These are phyloP conservation scores for Neonectria sp. DNA, from an alignment of 2,329 filamentous ascomycete genomes.

Conservation along the genomic window DNA sequence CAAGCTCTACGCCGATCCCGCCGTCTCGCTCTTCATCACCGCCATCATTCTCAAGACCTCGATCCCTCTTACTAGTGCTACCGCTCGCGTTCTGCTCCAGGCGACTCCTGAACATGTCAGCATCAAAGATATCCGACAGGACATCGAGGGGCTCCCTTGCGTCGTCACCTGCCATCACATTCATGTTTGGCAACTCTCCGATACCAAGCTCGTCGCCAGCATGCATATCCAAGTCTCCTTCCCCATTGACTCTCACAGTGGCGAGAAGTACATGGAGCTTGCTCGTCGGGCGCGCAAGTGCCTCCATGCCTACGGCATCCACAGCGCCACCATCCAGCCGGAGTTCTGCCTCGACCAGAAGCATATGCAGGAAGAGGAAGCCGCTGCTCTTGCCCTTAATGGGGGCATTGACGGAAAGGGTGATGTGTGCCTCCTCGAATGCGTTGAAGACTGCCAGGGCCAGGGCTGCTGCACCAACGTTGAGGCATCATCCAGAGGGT, in stretches of 20 bases:
- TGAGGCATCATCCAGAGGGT: constrained; percentile 52
- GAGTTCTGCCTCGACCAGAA: constrained; percentile 78
- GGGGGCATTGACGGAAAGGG: constrained; percentile 51
- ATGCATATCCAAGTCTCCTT: constrained; percentile 95
- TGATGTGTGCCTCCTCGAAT: constrained; percentile 65
- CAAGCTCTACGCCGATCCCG: constrained; percentile 90
- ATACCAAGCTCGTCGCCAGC: constrained; percentile 93
- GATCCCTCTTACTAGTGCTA: constrained; percentile 84
- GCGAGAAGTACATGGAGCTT: constrained; percentile 89
- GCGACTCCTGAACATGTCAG: constrained; percentile 92
- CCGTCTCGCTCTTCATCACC: constrained; percentile 95
- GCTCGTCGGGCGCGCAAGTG: constrained; percentile 87
- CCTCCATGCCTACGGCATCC: constrained; percentile 95
- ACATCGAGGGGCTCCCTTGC: constrained; percentile 88
- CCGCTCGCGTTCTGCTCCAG: constrained; percentile 91
- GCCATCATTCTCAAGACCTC: constrained; percentile 81
- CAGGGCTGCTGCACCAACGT: constrained; percentile 51
- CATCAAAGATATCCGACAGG: constrained; percentile 91
- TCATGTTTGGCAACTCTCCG: constrained; percentile 97
- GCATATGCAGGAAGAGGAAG: constrained; percentile 58
- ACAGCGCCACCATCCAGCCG: constrained; percentile 97
- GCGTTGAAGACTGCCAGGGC: constrained; percentile 56
- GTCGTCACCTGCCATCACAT: constrained; percentile 95
- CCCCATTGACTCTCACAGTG: constrained; percentile 86
- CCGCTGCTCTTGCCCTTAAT: constrained; percentile 54